Evolutionary conservation across 495 filamentous ascomycete genomes (phyloP).

Genomic region (Xylaria acuta): DNA sequence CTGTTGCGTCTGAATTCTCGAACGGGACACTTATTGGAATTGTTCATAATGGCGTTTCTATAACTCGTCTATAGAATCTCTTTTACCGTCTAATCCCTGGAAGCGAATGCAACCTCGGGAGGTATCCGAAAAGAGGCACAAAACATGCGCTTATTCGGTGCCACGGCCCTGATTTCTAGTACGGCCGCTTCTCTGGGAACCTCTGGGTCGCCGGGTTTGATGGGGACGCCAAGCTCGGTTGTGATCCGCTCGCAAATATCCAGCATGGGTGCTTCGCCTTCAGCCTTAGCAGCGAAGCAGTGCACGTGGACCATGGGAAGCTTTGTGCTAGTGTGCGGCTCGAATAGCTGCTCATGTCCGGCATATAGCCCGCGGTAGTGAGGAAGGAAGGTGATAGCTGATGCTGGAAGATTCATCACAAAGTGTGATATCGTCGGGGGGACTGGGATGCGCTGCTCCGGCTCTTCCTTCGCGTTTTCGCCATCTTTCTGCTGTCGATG

Average conservation of each 20-base stretch:
- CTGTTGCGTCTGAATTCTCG: neutral
- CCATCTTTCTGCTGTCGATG: neutral
- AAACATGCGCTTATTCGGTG: slow-evolving; percentile 95
- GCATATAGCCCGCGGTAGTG: slow-evolving; percentile 83
- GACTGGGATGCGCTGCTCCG: slow-evolving; percentile 52
- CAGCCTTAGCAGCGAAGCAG: slow-evolving; percentile 81
- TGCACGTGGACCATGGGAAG: slow-evolving; percentile 91
- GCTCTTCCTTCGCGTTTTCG: slow-evolving; percentile 5
- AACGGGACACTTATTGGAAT: neutral
- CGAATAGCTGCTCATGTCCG: slow-evolving; percentile 69
- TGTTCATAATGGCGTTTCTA: slow-evolving; percentile 8
- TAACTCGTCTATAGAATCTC: neutral
- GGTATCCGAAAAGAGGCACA: slow-evolving; percentile 92
- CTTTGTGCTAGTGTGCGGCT: slow-evolving; percentile 58
- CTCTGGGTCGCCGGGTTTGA: slow-evolving; percentile 64
- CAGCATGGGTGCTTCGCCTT: slow-evolving; percentile 61
- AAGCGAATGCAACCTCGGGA: slow-evolving; percentile 75
- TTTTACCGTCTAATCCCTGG: slow-evolving; percentile 31
- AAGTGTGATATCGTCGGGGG: slow-evolving; percentile 84
- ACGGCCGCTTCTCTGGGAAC: slow-evolving; percentile 67
- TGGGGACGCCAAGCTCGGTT: slow-evolving; percentile 61
- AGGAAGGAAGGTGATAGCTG: slow-evolving; percentile 83
- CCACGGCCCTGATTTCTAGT: slow-evolving; percentile 83
- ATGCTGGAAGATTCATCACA: slow-evolving; percentile 95
- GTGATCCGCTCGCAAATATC: slow-evolving; percentile 76